Percentiles rank a stretch among this genome's conserved stretches.
These are phyloP conservation scores for Sordariomycetes sp. DNA, from an alignment of 2,329 filamentous ascomycete genomes.

Conservation along the genomic window DNA sequence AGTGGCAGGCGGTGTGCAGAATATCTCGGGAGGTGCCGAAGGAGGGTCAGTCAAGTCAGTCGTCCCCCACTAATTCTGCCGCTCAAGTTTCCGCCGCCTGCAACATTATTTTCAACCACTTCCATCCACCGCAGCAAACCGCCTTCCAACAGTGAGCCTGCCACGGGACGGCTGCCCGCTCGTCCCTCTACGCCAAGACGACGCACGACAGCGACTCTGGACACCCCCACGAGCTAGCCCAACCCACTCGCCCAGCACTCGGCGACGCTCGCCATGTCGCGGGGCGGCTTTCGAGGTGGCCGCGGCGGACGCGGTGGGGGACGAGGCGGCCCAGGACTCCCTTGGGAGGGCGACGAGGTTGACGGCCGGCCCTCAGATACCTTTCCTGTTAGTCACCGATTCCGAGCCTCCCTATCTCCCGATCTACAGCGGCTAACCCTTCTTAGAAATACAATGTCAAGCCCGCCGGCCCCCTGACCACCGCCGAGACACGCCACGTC, in stretches of 20 bases:
- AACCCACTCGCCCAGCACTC: neutral
- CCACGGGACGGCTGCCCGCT: too few relatives aligned
- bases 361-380: conserved; percentile 48
- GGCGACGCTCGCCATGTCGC: neutral
- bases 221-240: neutral
- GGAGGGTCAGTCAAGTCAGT: too few relatives aligned
- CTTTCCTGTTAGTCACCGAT: conserved; percentile 36
- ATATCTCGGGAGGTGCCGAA: too few relatives aligned
- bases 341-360: conserved; percentile 44
- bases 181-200: neutral
- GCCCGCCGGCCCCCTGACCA: conserved; percentile 28
- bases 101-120: too few relatives aligned
- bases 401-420: neutral
- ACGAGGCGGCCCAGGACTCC: conserved; percentile 33
- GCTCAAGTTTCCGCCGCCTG: too few relatives aligned
- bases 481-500: conserved; percentile 34
- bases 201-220: neutral
- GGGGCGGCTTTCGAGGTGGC: conserved; percentile 30
- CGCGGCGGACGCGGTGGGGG: conserved; percentile 40
- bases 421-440: neutral
- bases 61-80: too few relatives aligned
- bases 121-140: too few relatives aligned
- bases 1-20: too few relatives aligned
- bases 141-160: too few relatives aligned
- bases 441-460: conserved; percentile 39